Conservation (phyloP, 495 filamentous ascomycete species). For the Penicillium odoratum region DNA sequence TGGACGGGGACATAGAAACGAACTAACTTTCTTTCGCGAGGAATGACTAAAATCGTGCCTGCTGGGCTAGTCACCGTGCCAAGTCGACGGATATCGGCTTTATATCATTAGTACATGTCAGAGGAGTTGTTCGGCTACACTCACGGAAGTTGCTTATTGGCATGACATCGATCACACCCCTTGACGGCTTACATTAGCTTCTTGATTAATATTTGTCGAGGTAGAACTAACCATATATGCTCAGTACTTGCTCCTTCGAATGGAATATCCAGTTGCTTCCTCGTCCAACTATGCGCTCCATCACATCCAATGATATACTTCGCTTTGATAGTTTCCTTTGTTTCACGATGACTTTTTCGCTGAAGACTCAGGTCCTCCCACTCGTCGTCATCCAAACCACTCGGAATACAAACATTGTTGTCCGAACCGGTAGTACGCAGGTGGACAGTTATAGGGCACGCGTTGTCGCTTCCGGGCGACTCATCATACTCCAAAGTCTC, state of each 20-base stretch:
- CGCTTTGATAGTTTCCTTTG: slow-evolving; percentile 47
- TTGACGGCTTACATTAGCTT: slow-evolving; percentile 10
- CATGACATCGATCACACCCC: slow-evolving; percentile 63
- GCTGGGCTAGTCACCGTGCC: slow-evolving; percentile 60
- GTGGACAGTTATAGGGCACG: slow-evolving; percentile 55
- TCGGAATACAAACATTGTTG: slow-evolving; percentile 45
- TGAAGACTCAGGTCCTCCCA: slow-evolving; percentile 52
- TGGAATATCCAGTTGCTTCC: slow-evolving; percentile 54
- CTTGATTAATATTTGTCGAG: neutral
- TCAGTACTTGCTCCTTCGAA: slow-evolving; percentile 62
- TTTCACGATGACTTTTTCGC: slow-evolving; percentile 29
- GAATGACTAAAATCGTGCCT: slow-evolving; percentile 67
- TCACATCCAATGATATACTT: slow-evolving; percentile 71
- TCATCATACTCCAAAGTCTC: slow-evolving; percentile 49
- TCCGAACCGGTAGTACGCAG: slow-evolving; percentile 38
- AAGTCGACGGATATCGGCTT: slow-evolving; percentile 60
- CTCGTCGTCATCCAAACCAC: slow-evolving; percentile 55
- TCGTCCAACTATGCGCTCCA: slow-evolving; percentile 64
- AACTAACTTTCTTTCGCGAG: slow-evolving; percentile 64
- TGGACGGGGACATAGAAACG: slow-evolving; percentile 71
- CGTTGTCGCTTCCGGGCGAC: slow-evolving; percentile 39
- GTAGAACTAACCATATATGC: slow-evolving; percentile 49
- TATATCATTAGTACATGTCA: too few relatives aligned
- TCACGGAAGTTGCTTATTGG: slow-evolving; percentile 64
- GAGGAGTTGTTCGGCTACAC: slow-evolving; percentile 4